Evolutionary conservation across 1,284 basidiomycete genomes (phyloP), one percentile per base, ranked within the genome.

Genomic region (Leccinum subatratum): DNA sequence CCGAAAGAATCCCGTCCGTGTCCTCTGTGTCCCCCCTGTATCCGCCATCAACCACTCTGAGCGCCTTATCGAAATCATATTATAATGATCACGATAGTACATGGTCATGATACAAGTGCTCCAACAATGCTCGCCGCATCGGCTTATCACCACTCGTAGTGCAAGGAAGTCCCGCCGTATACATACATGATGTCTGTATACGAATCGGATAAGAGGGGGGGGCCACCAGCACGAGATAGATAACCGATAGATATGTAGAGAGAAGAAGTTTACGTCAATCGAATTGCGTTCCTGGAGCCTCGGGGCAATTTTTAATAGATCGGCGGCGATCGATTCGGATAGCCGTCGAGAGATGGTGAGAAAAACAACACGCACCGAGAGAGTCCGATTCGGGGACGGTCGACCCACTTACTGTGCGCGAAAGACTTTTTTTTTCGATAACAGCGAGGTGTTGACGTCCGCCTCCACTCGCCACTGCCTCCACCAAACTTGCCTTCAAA

Each of bases 261-360:
- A 57, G 54, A n/a, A 69, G 68, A 22, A 37, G 6, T 14, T 69
- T 69, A 69, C 68, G 68, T 72, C 62, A 70, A 62, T 68, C 54
- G 34, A 5, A n/a, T 57, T 56, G 56, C 32, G 14, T 11, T 30
- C 32, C 48, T 70, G 70, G 56, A 39, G 51, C 68, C 70, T 70
- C 70, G 70, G 72, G 68, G 68, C 68, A 60, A 32, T 30, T 32
- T 30, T 30, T 58, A 12, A 20, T 32, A 32, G 12, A 14, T 20
- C 3, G 16, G 25, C 16, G 25, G 11, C 57, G 28, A 68, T 69
- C 68, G 61, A 70, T 60, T 11, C 3, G 16, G 61, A 22, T 54
- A 20, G 25, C 30, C 56, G 57, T 64, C 60, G 69, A 25, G 58
- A 59, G 59, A 63, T 65, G 60, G 58, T 1, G 12, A 22, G 39